Evolutionary conservation across 208 protist genomes (phyloP).

Genomic region (Leishmania amazonensis): DNA sequence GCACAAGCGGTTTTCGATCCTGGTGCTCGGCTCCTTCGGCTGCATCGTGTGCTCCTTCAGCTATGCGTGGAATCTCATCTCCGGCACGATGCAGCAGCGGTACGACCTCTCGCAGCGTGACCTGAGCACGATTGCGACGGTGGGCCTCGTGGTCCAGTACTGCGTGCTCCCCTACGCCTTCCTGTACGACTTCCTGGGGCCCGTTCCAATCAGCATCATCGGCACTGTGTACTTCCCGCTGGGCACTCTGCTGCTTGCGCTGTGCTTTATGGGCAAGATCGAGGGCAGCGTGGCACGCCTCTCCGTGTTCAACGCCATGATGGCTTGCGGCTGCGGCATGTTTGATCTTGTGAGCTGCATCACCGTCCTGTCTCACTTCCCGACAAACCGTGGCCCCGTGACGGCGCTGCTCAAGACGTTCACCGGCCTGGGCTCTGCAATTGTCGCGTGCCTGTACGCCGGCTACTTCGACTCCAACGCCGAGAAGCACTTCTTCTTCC

Average conservation of each 20-base stretch:
- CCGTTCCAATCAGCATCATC: constrained; percentile 38
- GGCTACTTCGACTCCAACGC: constrained; percentile 52
- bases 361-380: constrained; percentile 48
- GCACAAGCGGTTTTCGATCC: constrained; percentile 41
- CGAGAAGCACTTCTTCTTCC: constrained; percentile 58
- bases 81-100: constrained; percentile 33
- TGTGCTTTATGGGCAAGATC: constrained; percentile 55
- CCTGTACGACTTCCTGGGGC: constrained; percentile 61
- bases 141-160: constrained; percentile 43
- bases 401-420: constrained; percentile 59
- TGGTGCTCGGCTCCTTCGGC: constrained; percentile 46
- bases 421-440: constrained; percentile 59
- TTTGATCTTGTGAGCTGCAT: constrained; percentile 45
- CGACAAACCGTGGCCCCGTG: constrained; percentile 58
- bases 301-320: constrained; percentile 50
- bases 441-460: constrained; percentile 47
- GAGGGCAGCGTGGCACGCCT: constrained; percentile 33
- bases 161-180: constrained; percentile 57
- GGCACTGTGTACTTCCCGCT: constrained; percentile 27
- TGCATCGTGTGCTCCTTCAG: constrained; percentile 37
- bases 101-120: constrained; percentile 43
- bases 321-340: constrained; percentile 40
- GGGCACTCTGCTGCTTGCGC: constrained; percentile 48
- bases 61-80: constrained; percentile 65
- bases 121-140: constrained; percentile 58